Evolutionary conservation across 331 rosid genomes (phyloP).

Genomic region (Cydonia oblonga): DNA sequence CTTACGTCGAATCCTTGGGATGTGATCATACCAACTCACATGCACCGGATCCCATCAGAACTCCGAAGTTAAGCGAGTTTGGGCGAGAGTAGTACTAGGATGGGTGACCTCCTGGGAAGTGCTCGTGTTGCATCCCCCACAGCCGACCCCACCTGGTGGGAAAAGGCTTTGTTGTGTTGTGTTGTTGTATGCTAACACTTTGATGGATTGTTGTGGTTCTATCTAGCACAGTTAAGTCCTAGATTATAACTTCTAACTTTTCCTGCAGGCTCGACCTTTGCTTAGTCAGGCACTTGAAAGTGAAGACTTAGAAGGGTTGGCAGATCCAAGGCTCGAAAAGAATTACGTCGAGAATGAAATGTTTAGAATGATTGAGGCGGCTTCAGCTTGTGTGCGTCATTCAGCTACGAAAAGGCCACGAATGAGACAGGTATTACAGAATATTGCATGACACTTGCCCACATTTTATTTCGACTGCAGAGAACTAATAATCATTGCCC

Average conservation of each 20-base stretch:
- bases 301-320: slow-evolving; percentile 46
- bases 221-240: background rate
- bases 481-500: background rate
- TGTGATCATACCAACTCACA: too few species aligned
- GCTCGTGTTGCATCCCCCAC: too few species aligned
- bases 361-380: slow-evolving; percentile 91
- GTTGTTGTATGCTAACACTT: background rate
- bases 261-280: slow-evolving; percentile 69
- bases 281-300: slow-evolving; percentile 54
- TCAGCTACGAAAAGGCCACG: slow-evolving; percentile 69
- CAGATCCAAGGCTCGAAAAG: slow-evolving; percentile 60
- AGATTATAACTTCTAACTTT: background rate
- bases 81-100: too few species aligned
- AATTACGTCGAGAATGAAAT: slow-evolving; percentile 51
- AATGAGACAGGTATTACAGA: slow-evolving; percentile 66
- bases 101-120: too few species aligned
- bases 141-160: too few species aligned
- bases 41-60: too few species aligned
- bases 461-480: background rate
- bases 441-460: background rate
- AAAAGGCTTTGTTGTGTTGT: too few species aligned
- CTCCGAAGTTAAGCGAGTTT: too few species aligned
- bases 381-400: slow-evolving; percentile 89
- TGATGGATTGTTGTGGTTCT: background rate
- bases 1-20: too few species aligned